Percentiles rank a stretch among this genome's conserved stretches.
Evolutionary conservation across 2,329 filamentous ascomycete genomes (phyloP).

Genomic region (Colletotrichum theobromicola): DNA sequence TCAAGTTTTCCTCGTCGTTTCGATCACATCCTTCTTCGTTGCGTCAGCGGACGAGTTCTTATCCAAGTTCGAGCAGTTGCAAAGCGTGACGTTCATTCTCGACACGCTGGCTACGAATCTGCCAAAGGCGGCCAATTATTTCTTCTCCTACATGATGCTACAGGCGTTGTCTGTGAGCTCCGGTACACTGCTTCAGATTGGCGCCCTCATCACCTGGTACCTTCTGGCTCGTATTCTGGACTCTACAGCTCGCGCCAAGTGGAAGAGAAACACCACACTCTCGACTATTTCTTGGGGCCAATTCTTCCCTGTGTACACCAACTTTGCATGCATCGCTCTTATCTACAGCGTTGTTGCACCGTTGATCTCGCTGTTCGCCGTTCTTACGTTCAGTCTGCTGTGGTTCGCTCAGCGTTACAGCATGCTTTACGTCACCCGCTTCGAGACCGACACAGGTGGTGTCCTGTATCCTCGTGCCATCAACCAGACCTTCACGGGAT

Average conservation of each 20-base stretch:
- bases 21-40: constrained; percentile 75
- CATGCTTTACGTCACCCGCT: constrained; percentile 92
- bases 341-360: constrained; percentile 91
- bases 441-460: constrained; percentile 89
- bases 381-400: constrained; percentile 88
- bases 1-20: constrained; percentile 92
- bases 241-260: constrained; percentile 82
- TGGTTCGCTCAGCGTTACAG: constrained; percentile 98
- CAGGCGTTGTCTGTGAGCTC: constrained; percentile 92
- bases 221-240: constrained; percentile 81
- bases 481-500: constrained; percentile 92
- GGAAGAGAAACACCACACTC: constrained; percentile 80
- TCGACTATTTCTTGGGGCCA: constrained; percentile 85
- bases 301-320: constrained; percentile 96
- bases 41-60: constrained; percentile 70
- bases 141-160: constrained; percentile 98
- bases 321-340: constrained; percentile 89
- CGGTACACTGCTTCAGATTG: constrained; percentile 83
- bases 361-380: constrained; percentile 89
- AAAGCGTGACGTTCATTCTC: constrained; percentile 70
- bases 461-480: constrained; percentile 90
- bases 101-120: constrained; percentile 77
- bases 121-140: constrained; percentile 91
- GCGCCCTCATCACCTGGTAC: constrained; percentile 81
- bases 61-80: constrained; percentile 46